A percentile compares a stretch with the other conserved stretches of the same genome.
Evolutionary conservation across 139 green algal species (phyloP).

Genomic region (Tetraselmis chui): DNA sequence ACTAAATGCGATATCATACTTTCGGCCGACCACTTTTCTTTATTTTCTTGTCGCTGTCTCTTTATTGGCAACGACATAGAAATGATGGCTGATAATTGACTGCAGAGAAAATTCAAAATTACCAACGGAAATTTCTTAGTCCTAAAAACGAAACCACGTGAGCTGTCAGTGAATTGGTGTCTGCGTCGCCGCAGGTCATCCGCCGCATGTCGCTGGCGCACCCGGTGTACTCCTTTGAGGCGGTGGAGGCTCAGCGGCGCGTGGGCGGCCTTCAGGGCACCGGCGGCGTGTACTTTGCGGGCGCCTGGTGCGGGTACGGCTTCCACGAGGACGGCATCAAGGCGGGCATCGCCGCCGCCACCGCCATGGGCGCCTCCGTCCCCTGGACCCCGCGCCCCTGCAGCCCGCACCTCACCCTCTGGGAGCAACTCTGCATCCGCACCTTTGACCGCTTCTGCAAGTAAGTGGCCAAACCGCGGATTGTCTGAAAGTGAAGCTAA

Average conservation of each 20-base stretch:
- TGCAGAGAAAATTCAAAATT: too few relatives aligned
- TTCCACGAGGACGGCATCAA: conserved; percentile 96
- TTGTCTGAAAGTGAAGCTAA: too few relatives aligned
- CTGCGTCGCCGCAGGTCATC: too few relatives aligned
- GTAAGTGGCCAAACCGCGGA: too few relatives aligned
- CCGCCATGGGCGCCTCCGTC: conserved; percentile 29
- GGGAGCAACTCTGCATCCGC: conserved; percentile 18
- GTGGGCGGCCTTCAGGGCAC: conserved; percentile 34
- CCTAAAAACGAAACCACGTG: too few relatives aligned
- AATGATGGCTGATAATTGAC: too few relatives aligned
- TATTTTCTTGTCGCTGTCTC: too few relatives aligned
- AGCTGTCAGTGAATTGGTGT: too few relatives aligned
- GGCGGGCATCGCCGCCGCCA: conserved; percentile 51
- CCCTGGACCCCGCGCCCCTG: conserved; percentile 49
- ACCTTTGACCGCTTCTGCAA: conserved; percentile 1
- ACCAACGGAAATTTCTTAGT: too few relatives aligned
- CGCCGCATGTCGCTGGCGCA: conserved; percentile 58
- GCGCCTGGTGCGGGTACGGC: conserved; percentile 84
- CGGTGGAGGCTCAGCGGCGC: neutral
- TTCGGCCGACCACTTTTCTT: conserved; percentile 9
- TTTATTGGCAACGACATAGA: too few relatives aligned
- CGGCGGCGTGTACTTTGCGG: conserved; percentile 49
- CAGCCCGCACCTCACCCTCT: conserved; percentile 52
- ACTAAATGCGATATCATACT: neutral
- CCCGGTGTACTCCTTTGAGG: conserved; percentile 55